Evolutionary conservation across 2,329 filamentous ascomycete genomes (phyloP).

Genomic region (Neofusicoccum laricinum): DNA sequence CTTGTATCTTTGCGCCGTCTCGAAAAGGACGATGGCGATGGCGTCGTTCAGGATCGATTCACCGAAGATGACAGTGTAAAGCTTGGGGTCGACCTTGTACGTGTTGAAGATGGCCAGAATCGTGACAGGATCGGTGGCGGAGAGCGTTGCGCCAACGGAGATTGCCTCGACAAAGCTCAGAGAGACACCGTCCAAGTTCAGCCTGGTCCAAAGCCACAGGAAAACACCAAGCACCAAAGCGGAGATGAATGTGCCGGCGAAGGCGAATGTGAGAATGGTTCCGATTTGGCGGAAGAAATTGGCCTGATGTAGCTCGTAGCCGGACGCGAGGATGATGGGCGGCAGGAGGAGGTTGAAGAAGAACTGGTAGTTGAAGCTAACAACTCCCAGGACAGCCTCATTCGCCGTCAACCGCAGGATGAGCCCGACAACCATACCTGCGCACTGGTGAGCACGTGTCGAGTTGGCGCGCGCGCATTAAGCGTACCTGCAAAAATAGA

Average conservation of each 20-base stretch:
- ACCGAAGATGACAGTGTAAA: conserved; percentile 98
- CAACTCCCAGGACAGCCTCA: conserved; percentile 80
- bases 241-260: conserved; percentile 94
- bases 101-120: conserved; percentile 99
- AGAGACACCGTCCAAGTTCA: conserved; percentile 79
- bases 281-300: conserved; percentile 99
- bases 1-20: conserved; percentile 92
- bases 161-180: conserved; percentile 95
- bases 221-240: conserved; percentile 90
- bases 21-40: conserved; percentile 96
- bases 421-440: conserved; percentile 93
- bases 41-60: conserved; percentile 98
- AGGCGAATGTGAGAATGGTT: conserved; percentile 95
- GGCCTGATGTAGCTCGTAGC: conserved; percentile 94
- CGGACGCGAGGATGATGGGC: conserved; percentile 94
- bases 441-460: conserved; percentile 19
- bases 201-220: conserved; percentile 81
- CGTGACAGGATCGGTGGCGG: conserved; percentile 94
- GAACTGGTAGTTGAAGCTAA: conserved; percentile 98
- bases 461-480: conserved; percentile 6
- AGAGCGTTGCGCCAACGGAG: conserved; percentile 91
- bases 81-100: conserved; percentile 97
- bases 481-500: conserved; percentile 87
- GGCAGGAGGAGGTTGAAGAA: conserved; percentile 99
- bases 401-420: conserved; percentile 78